phyloP scores from a whole-genome alignment of 371 early-diverging fungal genomes.

The Parasitella parasitica region DNA sequence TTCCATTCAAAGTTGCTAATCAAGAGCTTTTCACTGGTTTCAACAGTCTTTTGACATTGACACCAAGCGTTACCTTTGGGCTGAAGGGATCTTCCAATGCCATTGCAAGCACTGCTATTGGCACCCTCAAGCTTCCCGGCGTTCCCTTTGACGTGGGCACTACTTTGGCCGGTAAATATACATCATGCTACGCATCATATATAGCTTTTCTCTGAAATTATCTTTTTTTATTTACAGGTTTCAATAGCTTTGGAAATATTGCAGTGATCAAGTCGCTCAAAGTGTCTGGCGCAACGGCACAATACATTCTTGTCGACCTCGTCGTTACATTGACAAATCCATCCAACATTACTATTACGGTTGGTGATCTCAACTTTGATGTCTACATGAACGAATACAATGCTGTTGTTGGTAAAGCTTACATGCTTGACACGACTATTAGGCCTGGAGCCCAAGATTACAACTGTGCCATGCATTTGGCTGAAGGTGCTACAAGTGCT shows the following conservation, averaged over 20 bases:
- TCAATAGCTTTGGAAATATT: conserved; percentile 45
- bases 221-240: conserved; percentile 24
- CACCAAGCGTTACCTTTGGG: conserved; percentile 42
- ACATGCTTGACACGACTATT: conserved; percentile 39
- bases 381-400: conserved; percentile 37
- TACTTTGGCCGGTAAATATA: conserved; percentile 48
- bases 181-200: too few relatives aligned
- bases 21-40: conserved; percentile 46
- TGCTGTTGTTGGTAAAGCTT: conserved; percentile 37
- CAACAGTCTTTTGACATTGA: conserved; percentile 46
- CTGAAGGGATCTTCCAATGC: conserved; percentile 52
- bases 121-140: conserved; percentile 46
- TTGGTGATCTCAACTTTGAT: conserved; percentile 52
- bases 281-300: conserved; percentile 43
- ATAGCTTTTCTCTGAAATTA: neutral
- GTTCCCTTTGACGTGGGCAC: conserved; percentile 50
- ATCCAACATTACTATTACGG: conserved; percentile 51
- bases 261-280: conserved; percentile 38
- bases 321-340: conserved; percentile 49
- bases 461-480: conserved; percentile 36
- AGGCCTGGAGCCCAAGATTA: conserved; percentile 51
- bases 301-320: conserved; percentile 38
- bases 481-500: conserved; percentile 21
- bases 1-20: conserved; percentile 45
- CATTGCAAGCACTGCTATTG: conserved; percentile 54